phyloP scores from a whole-genome alignment of 164 flowering plant genomes.

The Chloranthus sessilifolius region DNA sequence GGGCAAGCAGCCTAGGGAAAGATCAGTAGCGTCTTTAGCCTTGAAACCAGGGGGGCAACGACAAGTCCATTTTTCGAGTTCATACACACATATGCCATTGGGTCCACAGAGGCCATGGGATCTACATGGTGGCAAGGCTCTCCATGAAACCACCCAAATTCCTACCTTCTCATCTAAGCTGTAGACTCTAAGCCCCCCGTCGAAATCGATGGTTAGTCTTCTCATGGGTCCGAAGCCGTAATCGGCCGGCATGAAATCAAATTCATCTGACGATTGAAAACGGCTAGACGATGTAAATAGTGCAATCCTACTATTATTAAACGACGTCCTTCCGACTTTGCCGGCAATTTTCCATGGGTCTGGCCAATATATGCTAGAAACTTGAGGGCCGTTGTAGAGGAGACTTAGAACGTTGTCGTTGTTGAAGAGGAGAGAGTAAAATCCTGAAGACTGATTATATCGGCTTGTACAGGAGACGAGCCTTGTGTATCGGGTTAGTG shows the following conservation, averaged over 20 bases:
- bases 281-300: conserved; percentile 12
- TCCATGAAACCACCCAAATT: conserved; percentile 22
- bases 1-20: conserved; percentile 19
- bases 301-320: conserved; percentile 16
- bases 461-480: conserved; percentile 6
- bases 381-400: conserved; percentile 19
- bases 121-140: conserved; percentile 8
- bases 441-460: conserved; percentile 8
- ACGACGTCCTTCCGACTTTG: conserved; percentile 6
- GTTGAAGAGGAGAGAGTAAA: conserved; percentile 8
- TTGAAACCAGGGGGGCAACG: conserved; percentile 16
- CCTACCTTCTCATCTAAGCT: conserved; percentile 11
- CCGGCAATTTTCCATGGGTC: conserved; percentile 7
- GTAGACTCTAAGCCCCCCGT: conserved; percentile 22
- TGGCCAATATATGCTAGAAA: conserved; percentile 20
- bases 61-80: conserved; percentile 9
- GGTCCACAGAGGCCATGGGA: conserved; percentile 20
- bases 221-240: conserved; percentile 12
- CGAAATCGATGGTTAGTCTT: conserved; percentile 18
- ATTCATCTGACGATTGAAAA: conserved; percentile 12
- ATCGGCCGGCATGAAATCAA: conserved; percentile 13
- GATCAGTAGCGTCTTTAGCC: conserved; percentile 12
- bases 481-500: conserved; percentile 7
- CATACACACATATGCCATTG: conserved; percentile 20
- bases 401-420: conserved; percentile 13